phyloP scores from a whole-genome alignment of 1,284 basidiomycete genomes.

The Cryptococcus maquisensis region DNA sequence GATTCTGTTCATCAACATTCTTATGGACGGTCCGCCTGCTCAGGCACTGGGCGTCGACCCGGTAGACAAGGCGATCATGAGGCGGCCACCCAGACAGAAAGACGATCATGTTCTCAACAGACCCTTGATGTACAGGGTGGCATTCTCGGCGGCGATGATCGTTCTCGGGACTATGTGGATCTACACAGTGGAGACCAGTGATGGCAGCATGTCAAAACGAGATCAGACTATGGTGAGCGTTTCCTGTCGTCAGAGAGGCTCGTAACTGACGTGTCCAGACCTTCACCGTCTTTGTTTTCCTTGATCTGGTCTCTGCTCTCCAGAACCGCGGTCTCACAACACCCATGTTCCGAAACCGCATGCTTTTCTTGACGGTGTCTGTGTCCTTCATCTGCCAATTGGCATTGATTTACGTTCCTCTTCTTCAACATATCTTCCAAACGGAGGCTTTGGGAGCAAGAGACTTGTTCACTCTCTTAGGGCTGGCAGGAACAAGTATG shows the following conservation, averaged over 20 bases:
- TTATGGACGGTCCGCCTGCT: conserved; percentile 98
- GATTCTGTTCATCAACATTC: conserved; percentile 96
- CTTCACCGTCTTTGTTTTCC: conserved; percentile 93
- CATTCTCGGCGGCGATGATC: conserved; percentile 87
- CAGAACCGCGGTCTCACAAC: conserved; percentile 89
- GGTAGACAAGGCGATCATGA: conserved; percentile 85
- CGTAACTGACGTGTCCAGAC: conserved; percentile 56
- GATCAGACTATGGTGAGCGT: conserved; percentile 87
- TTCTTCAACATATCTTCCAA: conserved; percentile 90
- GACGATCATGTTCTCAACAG: conserved; percentile 78
- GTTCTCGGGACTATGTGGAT: conserved; percentile 83
- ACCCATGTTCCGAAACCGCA: conserved; percentile 72
- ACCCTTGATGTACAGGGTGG: conserved; percentile 69
- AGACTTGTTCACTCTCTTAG: conserved; percentile 70
- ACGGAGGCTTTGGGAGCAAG: conserved; percentile 68
- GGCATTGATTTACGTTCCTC: conserved; percentile 79
- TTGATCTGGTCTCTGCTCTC: conserved; percentile 89
- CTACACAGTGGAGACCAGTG: conserved; percentile 75
- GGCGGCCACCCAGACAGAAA: conserved; percentile 79
- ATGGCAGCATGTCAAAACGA: conserved; percentile 71
- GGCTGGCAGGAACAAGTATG: conserved; percentile 67
- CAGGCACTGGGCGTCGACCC: conserved; percentile 96
- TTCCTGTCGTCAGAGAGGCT: neutral
- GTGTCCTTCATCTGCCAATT: conserved; percentile 79
- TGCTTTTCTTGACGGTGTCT: conserved; percentile 82